Evolutionary conservation across 2,329 filamentous ascomycete genomes (phyloP), one percentile per base, ranked within the genome.

Genomic region (Cladophialophora yegresii): DNA sequence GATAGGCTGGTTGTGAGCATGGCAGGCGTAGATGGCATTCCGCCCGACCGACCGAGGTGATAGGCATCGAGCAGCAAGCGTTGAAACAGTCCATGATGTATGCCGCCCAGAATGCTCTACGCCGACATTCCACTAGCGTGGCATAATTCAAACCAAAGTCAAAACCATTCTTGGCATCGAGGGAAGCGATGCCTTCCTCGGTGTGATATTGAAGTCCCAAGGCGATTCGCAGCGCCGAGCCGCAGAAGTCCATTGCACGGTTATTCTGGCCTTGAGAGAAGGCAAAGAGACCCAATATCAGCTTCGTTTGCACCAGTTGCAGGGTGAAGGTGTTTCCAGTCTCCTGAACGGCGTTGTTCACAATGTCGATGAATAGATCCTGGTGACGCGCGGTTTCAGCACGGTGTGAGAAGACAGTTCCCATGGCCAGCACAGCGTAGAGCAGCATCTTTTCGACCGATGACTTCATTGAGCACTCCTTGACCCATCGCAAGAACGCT

Each of bases 61-160:
- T 75, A 1, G 82, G 80, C 2, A 81, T 78, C 1, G 82, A 82
- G 58, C 82, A 86, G 65, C 86, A 82, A 13, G 84, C 84, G 54
- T 85, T 86, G 65, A 88, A 84, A 54, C 87, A 84, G 77, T 92
- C 89, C 74, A 90, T 82, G 70, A 91, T 77, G 69, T 88, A 90
- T 58, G 86, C 83, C 30, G 86, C 85, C 89, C 89, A 92, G 71
- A 91, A 88, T 0, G 88, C 91, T 62, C 89, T 82, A 67, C 89
- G 82, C 65, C 86, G 83, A 70, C 87, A 88, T 75, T 92, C 89
- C 26, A 83, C 82, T 69, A 87, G 83, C 32, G 84, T 85, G 56
- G 76, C 75, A 63, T 80, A 81, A 69, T 82, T 84, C 67, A 90
- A 79, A 22, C 81, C 84, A 71, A 85, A 87, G 4, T 85, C 85